These are phyloP conservation scores for Sporobolomyces pararoseus DNA, from an alignment of 768 basidiomycete species.

Conservation along the genomic window DNA sequence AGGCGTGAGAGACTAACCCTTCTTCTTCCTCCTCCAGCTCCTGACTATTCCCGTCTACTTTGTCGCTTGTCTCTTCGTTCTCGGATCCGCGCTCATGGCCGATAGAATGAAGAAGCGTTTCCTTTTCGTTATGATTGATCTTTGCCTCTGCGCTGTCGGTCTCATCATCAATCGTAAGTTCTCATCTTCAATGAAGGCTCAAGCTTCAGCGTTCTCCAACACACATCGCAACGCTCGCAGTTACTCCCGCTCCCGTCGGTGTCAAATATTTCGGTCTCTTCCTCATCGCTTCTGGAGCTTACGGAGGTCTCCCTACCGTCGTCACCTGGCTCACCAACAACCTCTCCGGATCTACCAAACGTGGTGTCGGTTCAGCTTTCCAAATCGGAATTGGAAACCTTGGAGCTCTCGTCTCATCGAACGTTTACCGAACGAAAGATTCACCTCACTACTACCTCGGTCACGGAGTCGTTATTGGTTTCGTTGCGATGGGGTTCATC, in stretches of 20 bases:
- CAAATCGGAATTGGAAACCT: slow-evolving; percentile 45
- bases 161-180: slow-evolving; percentile 41
- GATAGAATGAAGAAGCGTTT: slow-evolving; percentile 41
- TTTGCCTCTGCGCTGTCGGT: slow-evolving; percentile 35
- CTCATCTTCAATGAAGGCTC: too few relatives aligned
- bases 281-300: slow-evolving; percentile 42
- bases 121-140: slow-evolving; percentile 40
- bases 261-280: slow-evolving; percentile 42
- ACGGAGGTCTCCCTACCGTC: slow-evolving; percentile 39
- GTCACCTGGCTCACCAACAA: slow-evolving; percentile 44
- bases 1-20: background rate
- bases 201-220: background rate
- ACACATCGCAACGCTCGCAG: background rate
- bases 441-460: slow-evolving; percentile 38
- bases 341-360: slow-evolving; percentile 40
- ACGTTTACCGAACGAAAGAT: slow-evolving; percentile 38
- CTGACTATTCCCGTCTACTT: slow-evolving; percentile 43
- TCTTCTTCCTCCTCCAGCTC: slow-evolving; percentile 15
- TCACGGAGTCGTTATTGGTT: slow-evolving; percentile 41
- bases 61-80: slow-evolving; percentile 40
- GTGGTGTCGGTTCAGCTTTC: slow-evolving; percentile 39
- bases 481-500: slow-evolving; percentile 38
- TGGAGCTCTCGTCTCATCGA: slow-evolving; percentile 39
- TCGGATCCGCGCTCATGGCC: slow-evolving; percentile 18
- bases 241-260: slow-evolving; percentile 38